A percentile compares a stretch with the other conserved stretches of the same genome.
Conservation (phyloP, 768 basidiomycete species). For the Flagelloscypha sp. region DNA sequence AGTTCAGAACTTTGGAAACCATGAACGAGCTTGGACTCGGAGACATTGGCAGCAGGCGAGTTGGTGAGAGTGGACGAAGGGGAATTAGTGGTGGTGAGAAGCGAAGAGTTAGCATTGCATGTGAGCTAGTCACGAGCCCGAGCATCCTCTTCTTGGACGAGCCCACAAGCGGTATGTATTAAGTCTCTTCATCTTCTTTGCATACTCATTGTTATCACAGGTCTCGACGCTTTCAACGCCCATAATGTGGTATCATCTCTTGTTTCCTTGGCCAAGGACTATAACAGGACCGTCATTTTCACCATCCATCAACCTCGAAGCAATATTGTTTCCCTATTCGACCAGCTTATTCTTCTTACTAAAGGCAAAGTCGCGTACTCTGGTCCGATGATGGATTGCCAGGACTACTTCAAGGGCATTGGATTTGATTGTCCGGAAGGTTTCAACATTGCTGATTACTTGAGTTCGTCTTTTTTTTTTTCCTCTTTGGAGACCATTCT, state of each 20-base stretch:
- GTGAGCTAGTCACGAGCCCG: slow-evolving; percentile 95
- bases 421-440: slow-evolving; percentile 85
- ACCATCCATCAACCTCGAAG: slow-evolving; percentile 98
- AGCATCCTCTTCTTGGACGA: slow-evolving; percentile 96
- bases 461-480: slow-evolving; percentile 52
- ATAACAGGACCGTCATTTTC: slow-evolving; percentile 92
- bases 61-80: slow-evolving; percentile 80
- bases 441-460: slow-evolving; percentile 94
- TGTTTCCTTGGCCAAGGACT: slow-evolving; percentile 75
- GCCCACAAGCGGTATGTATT: slow-evolving; percentile 78
- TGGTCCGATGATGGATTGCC: slow-evolving; percentile 66
- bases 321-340: slow-evolving; percentile 94
- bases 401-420: slow-evolving; percentile 71
- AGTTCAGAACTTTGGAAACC: slow-evolving; percentile 88
- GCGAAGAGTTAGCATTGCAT: slow-evolving; percentile 92
- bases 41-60: slow-evolving; percentile 80
- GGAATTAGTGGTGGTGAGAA: slow-evolving; percentile 98
- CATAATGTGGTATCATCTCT: slow-evolving; percentile 90
- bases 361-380: slow-evolving; percentile 81
- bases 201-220: slow-evolving; percentile 25
- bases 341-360: slow-evolving; percentile 81
- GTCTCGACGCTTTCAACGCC: slow-evolving; percentile 92
- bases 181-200: background rate
- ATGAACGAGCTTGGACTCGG: slow-evolving; percentile 94
- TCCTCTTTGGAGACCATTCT: background rate